phyloP scores from a whole-genome alignment of 176 grass and related monocot genomes.

The Musa schizocarpa region DNA sequence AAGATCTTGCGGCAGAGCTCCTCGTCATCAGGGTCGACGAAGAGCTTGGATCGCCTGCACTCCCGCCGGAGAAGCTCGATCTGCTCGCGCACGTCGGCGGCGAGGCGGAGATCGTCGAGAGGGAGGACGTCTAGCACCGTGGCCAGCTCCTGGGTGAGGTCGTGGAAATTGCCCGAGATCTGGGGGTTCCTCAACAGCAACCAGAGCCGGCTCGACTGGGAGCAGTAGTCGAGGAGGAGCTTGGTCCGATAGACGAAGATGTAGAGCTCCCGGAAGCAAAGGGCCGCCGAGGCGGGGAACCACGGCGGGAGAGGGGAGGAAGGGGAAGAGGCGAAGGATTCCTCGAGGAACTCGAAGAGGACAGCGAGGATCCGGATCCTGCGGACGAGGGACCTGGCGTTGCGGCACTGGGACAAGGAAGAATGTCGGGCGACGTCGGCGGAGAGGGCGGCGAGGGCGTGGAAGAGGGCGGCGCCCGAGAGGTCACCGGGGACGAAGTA shows the following conservation, averaged over 20 bases:
- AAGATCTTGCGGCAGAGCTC: slow-evolving; percentile 39
- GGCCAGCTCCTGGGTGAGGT: slow-evolving; percentile 77
- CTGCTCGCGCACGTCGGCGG: slow-evolving; percentile 41
- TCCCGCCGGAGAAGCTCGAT: slow-evolving; percentile 44
- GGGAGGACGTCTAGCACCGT: slow-evolving; percentile 78
- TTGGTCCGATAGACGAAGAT: slow-evolving; percentile 85
- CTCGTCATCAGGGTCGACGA: slow-evolving; percentile 47
- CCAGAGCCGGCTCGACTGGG: slow-evolving; percentile 59
- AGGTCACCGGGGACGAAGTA: slow-evolving; percentile 58
- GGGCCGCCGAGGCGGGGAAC: slow-evolving; percentile 37
- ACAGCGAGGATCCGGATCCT: slow-evolving; percentile 39
- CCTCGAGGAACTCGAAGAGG: slow-evolving; percentile 36
- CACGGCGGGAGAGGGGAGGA: background rate
- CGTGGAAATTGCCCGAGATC: slow-evolving; percentile 58
- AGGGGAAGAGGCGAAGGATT: slow-evolving; percentile 13
- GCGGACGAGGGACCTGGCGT: slow-evolving; percentile 27
- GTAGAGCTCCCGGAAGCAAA: slow-evolving; percentile 95
- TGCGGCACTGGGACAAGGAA: slow-evolving; percentile 34
- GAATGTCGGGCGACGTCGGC: background rate
- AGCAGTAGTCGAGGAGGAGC: slow-evolving; percentile 64
- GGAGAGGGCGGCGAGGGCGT: slow-evolving; percentile 41
- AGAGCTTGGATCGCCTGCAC: slow-evolving; percentile 26
- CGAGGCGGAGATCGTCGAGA: slow-evolving; percentile 38
- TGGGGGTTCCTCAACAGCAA: slow-evolving; percentile 39
- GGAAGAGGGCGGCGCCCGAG: slow-evolving; percentile 35